phyloP scores from a whole-genome alignment of 305 asterid genomes.

The Galium porrigens region DNA sequence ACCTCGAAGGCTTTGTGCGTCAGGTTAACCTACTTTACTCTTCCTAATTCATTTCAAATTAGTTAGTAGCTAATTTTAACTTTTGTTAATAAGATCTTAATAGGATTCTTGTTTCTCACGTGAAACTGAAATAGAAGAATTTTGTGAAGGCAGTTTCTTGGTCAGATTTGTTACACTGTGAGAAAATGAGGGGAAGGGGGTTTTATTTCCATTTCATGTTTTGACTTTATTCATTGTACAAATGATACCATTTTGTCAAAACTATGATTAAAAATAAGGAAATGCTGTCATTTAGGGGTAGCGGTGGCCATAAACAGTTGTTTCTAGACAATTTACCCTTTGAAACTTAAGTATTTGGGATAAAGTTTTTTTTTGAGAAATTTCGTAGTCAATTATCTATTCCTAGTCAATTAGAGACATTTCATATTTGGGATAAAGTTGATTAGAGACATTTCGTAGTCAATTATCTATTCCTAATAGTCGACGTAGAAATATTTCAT shows the following conservation, averaged over 20 bases:
- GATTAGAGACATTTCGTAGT: neutral
- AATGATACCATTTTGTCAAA: too few species aligned
- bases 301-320: too few species aligned
- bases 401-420: too few species aligned
- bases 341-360: neutral
- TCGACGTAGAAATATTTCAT: too few species aligned
- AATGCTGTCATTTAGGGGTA: too few species aligned
- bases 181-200: neutral
- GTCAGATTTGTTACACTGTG: neutral
- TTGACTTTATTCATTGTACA: neutral
- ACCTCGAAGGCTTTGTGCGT: conserved; percentile 77
- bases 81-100: too few species aligned
- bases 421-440: neutral
- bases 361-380: neutral
- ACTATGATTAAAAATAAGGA: too few species aligned
- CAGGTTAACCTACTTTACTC: conserved; percentile 35
- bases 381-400: neutral
- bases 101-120: neutral
- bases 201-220: conserved; percentile 24
- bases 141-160: neutral
- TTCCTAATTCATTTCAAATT: neutral
- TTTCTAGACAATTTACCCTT: neutral
- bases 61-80: too few species aligned
- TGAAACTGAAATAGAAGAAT: neutral
- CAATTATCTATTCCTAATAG: neutral